A percentile compares a stretch with the other conserved stretches of the same genome.
Conservation (phyloP, 1,284 basidiomycete species). For the Mycena citricolor region DNA sequence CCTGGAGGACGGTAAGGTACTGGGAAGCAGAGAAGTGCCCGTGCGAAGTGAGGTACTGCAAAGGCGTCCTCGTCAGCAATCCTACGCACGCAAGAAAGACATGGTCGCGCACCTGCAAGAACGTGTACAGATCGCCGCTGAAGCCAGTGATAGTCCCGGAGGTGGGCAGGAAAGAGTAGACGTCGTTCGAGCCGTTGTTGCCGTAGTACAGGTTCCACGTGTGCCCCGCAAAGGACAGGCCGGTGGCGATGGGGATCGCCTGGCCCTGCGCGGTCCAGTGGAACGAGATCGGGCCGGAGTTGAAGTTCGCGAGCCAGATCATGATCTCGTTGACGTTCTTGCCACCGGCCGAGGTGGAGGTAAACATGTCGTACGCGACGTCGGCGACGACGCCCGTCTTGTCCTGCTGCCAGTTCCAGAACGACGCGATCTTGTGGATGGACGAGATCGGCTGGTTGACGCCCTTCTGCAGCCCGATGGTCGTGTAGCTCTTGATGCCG, state of each 20-base stretch:
- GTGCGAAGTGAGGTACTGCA: no score
- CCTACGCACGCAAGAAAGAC: no score
- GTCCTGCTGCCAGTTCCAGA: not conserved
- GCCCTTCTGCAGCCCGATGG: constrained; percentile 51
- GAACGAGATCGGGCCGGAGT: constrained; percentile 55
- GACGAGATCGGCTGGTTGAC: constrained; percentile 51
- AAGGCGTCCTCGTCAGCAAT: no score
- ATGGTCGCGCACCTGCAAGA: constrained; percentile 58
- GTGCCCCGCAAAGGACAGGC: constrained; percentile 44
- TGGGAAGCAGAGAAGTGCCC: no score
- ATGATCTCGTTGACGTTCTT: constrained; percentile 59
- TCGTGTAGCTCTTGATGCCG: constrained; percentile 60
- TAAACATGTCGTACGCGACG: constrained; percentile 64
- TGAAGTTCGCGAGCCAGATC: constrained; percentile 62
- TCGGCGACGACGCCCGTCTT: constrained; percentile 43
- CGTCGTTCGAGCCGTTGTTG: constrained; percentile 56
- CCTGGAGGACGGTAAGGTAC: no score
- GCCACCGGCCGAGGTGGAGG: constrained; percentile 48
- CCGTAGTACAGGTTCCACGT: constrained; percentile 60
- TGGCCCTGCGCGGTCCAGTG: constrained; percentile 39
- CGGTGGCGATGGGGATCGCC: constrained; percentile 45
- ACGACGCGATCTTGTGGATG: constrained; percentile 44
- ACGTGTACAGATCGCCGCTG: constrained; percentile 51
- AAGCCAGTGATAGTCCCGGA: constrained; percentile 47
- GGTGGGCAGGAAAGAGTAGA: constrained; percentile 60